Evolutionary conservation across 306 rosid genomes (phyloP).

Genomic region (Vachellia pachyceras): DNA sequence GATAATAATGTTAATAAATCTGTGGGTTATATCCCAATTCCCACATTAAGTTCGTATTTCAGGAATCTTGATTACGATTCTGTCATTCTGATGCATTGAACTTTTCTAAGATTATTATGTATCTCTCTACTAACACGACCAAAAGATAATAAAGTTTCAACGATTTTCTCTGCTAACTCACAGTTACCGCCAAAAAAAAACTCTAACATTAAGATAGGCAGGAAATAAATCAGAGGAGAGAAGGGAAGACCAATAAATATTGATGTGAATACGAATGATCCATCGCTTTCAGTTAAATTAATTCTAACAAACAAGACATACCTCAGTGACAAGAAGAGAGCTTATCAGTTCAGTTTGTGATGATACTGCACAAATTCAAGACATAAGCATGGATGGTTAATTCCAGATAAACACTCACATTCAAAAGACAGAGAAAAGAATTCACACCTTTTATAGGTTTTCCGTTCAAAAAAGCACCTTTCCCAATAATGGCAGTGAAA

Average conservation of each 20-base stretch:
- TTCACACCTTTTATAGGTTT: slow-evolving; percentile 77
- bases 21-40: background rate
- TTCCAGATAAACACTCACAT: slow-evolving; percentile 13
- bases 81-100: slow-evolving; percentile 4
- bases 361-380: slow-evolving; percentile 69
- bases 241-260: background rate
- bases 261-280: slow-evolving; percentile 16
- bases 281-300: slow-evolving; percentile 19
- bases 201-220: background rate
- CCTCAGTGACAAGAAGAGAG: slow-evolving; percentile 93
- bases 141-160: background rate
- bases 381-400: slow-evolving; percentile 34
- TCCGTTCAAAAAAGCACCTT: slow-evolving; percentile 89
- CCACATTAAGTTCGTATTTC: slow-evolving; percentile 20
- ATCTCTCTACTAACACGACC: slow-evolving; percentile 7
- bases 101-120: slow-evolving; percentile 5
- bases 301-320: slow-evolving; percentile 47
- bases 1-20: background rate
- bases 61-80: background rate
- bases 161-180: background rate
- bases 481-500: slow-evolving; percentile 80
- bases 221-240: background rate
- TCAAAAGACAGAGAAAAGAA: slow-evolving; percentile 25
- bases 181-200: background rate
- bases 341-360: slow-evolving; percentile 77